Base-by-base conservation (phyloP, 2,329 filamentous ascomycete species). In the Aspergillus unguis region DNA sequence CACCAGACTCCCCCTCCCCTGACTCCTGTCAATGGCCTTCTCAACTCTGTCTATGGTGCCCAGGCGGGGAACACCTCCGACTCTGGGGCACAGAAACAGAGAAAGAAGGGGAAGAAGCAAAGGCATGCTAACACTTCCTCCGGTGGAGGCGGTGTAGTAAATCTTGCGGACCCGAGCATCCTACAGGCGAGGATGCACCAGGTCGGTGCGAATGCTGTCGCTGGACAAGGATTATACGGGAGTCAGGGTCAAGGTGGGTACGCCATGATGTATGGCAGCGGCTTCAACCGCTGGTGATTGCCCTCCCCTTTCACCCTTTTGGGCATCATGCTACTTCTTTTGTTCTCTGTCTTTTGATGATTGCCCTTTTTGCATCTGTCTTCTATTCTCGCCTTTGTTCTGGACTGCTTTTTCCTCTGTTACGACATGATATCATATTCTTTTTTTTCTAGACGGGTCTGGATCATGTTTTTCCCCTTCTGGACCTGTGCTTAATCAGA, bases 111-210 rank as follows among this genome's bases (percentile, higher is more conserved):
- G 82, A 96, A 96, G 86, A 96, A 96, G 90, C 92, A 96, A 84
- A 95, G 92, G 86, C 92, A 96, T 87, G 92, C 91, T 94, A 96
- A 96, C 90, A 96, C 92, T 92, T 96, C 92, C 89, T 97, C 92
- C 86, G 95, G 91, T 85, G 92, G 91, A 85, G 90, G 90, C 89
- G 92, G 90, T 82, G 85, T 96, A 92, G 92, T 95, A 81, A 92
- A 97, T 95, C 90, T 96, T 92, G 90, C 89, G 83, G 92, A 97
- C 90, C 92, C 92, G 83, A 96, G 90, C 84, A 96, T 96, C 84
- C 86, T 97, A 83, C 92, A 96, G 82, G 90, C 90, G 76, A 90
- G 92, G 83, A 88, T 95, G 83, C 92, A 95, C 77, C 89, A 94
- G 80, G 87, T 85, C 78, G 88, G 85, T 81, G 85, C 85, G 77